phyloP scores from a whole-genome alignment of 2,329 filamentous ascomycete genomes.

The Mycosphaerelloides madeirae region DNA sequence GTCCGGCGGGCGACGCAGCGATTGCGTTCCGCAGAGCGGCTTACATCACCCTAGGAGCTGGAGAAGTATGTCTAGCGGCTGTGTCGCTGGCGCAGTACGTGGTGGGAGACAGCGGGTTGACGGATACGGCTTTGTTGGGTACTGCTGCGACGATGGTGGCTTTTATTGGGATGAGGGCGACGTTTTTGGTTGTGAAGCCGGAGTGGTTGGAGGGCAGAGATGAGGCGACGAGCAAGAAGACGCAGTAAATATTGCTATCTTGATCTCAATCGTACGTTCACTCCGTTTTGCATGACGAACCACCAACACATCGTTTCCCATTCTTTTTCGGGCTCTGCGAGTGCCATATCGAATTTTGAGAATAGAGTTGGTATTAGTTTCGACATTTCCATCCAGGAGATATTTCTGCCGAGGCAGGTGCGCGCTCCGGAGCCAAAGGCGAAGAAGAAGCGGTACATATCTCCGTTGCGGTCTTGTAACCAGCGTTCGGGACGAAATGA shows the following conservation, averaged over 20 bases:
- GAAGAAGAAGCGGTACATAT: slow-evolving; percentile 25
- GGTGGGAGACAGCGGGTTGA: slow-evolving; percentile 6
- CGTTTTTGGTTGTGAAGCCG: slow-evolving; percentile 9
- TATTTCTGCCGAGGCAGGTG: slow-evolving; percentile 33
- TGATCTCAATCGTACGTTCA: no score
- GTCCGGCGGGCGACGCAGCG: slow-evolving; percentile 2
- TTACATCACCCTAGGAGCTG: slow-evolving; percentile 10
- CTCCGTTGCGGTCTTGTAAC: slow-evolving; percentile 19
- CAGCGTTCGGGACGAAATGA: slow-evolving; percentile 22
- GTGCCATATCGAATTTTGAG: slow-evolving; percentile 21
- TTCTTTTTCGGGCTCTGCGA: neutral
- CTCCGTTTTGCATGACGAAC: no score
- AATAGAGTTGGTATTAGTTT: slow-evolving; percentile 31
- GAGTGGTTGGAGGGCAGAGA: slow-evolving; percentile 6
- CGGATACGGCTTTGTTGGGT: slow-evolving; percentile 2
- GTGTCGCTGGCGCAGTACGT: slow-evolving; percentile 4
- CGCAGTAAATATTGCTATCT: neutral
- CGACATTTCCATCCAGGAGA: slow-evolving; percentile 28
- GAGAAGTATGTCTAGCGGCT: slow-evolving; percentile 4
- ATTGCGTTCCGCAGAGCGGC: slow-evolving; percentile 5
- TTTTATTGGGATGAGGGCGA: slow-evolving; percentile 5
- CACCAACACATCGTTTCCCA: no score
- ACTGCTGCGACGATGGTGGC: slow-evolving; percentile 2
- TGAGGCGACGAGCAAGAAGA: neutral
- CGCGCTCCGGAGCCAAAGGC: slow-evolving; percentile 34